These are phyloP conservation scores for Luvunga scandens DNA, from an alignment of 345 rosid genomes.

Conservation along the genomic window DNA sequence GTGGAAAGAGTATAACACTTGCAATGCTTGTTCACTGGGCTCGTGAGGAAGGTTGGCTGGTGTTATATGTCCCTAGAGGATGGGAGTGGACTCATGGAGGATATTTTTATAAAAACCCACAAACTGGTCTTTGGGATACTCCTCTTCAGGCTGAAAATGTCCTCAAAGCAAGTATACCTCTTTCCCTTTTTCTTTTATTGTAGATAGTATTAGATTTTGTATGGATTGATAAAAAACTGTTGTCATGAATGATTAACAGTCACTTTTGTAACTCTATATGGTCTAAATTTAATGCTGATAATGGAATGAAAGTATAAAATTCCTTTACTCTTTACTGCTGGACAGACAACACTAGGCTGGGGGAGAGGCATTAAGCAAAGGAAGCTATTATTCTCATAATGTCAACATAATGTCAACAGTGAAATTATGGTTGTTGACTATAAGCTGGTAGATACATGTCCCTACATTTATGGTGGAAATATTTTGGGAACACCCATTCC, in stretches of 20 bases:
- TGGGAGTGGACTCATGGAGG: conserved; percentile 95
- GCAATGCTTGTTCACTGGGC: conserved; percentile 99
- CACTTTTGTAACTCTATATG: neutral
- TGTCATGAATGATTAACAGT: neutral
- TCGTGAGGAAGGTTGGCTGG: conserved; percentile 95
- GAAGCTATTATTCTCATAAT: neutral
- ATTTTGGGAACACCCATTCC: neutral
- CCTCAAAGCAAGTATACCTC: conserved; percentile 60
- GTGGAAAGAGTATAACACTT: conserved; percentile 90
- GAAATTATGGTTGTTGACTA: neutral
- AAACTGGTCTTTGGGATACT: conserved; percentile 91
- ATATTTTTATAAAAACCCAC: conserved; percentile 70
- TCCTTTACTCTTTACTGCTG: neutral
- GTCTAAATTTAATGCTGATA: neutral
- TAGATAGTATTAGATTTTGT: neutral
- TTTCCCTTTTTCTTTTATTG: neutral
- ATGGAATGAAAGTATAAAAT: neutral
- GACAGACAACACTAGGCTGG: neutral
- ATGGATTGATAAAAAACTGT: conserved; percentile 1
- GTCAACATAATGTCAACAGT: too few species aligned
- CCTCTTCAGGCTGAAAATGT: conserved; percentile 85
- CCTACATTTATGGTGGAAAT: neutral
- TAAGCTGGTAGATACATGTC: neutral
- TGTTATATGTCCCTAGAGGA: conserved; percentile 84
- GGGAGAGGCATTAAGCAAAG: neutral